Evolutionary conservation across 129 eudicot species (phyloP), one percentile per base, ranked within the genome.

Genomic region (Tagetes patula): DNA sequence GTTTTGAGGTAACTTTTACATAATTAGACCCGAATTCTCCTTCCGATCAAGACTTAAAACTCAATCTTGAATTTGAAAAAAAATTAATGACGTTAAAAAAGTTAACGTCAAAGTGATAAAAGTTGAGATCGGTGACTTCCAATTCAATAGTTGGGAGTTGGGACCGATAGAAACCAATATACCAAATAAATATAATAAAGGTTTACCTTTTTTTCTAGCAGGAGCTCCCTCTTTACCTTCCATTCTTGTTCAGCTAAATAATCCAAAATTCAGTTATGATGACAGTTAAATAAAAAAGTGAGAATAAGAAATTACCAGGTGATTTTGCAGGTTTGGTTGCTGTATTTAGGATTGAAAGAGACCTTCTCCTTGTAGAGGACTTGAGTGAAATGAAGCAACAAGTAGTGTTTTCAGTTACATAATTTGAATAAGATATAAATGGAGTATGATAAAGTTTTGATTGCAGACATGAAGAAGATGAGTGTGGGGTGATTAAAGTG

Each of bases 251-350:
- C 99, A 76, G 97, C 99, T 95, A 80, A 76, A 49, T 38, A 5
- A 56, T 37, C 45, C 70, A 34, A 70, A 62, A 32, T 46, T 20
- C 60, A 27, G 46, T 48, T 4, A 56, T 20, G n/a, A 63, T 50
- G 52, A 6, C 43, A 50, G 13, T 43, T 63, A 39, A n/a, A n/a
- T 37, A 39, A 12, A 12, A n/a, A 11, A 6, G 1, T 9, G 1
- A 38, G 39, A 48, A 43, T 14, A 5, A 70, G 56, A 70, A 49
- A 63, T 71, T 84, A 95, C 99, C 99, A 80, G 99, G 99, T 71
- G 99, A 75, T 87, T 95, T 95, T 58, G 96, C 91, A 60, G 85
- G 79, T 79, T 94, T 94, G 59, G 99, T 95, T 45, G 99, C 96
- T 53, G 97, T 86, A 70, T 77, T 84, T 56, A 70, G 81, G 70